A percentile compares a stretch with the other conserved stretches of the same genome.
Conservation (phyloP, 768 basidiomycete genomes). For the Porphyrellus cyaneotinctus region DNA sequence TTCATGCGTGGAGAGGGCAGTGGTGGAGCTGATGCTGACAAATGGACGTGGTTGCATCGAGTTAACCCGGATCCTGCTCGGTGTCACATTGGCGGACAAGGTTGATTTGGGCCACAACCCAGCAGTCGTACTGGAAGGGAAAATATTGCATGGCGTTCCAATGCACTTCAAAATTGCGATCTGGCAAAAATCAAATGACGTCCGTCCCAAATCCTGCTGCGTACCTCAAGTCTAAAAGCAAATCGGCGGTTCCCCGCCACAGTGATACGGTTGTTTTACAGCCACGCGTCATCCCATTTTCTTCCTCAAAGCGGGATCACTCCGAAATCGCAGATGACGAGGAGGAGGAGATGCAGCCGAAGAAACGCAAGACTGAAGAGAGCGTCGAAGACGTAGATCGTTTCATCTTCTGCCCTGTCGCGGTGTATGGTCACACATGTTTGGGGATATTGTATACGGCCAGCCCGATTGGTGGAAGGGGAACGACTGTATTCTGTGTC, state of each 20-base stretch:
- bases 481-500: not conserved
- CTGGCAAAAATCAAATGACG: not conserved
- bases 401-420: not conserved
- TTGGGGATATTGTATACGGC: not conserved
- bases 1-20: constrained; percentile 10
- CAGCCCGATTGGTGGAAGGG: not conserved
- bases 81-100: not conserved
- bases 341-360: not conserved
- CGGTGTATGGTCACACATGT: not conserved
- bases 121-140: not conserved
- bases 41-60: constrained; percentile 6
- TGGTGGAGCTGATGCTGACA: constrained; percentile 1
- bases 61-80: too few relatives aligned
- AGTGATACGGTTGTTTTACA: not conserved
- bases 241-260: not conserved
- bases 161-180: not conserved
- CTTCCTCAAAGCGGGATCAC: not conserved
- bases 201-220: not conserved
- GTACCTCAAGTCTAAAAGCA: not conserved
- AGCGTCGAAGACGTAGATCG: not conserved
- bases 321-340: not conserved
- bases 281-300: not conserved
- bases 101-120: not conserved
- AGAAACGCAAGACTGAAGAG: not conserved
- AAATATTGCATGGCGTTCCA: not conserved